Base-by-base conservation (phyloP, 139 green algal species). In the Chlamydomonas sphaeroides region DNA sequence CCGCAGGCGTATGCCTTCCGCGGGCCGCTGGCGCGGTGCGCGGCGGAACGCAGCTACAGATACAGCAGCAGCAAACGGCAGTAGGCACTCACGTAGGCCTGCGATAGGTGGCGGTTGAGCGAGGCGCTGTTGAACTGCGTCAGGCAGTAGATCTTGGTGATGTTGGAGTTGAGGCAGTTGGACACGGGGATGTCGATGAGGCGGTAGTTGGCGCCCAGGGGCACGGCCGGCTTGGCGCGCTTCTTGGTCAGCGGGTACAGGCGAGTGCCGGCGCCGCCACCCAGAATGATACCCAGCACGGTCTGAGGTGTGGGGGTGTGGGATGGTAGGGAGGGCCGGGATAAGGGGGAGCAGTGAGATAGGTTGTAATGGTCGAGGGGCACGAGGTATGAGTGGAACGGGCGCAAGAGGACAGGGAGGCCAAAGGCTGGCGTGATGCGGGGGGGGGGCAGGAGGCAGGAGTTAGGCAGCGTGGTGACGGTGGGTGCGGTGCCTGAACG, bases 111-210 rank as follows among this genome's bases (percentile, higher is more conserved):
- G 35, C 97, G 88, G 91, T 99, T 99, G 56, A 99, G 95, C 30
- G 96, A 99, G 21, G 97, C 97, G 26, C 94, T 98, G 93, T 99
- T 99, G 96, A 99, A 99, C 93, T 99, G 97, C 28, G 97, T 99
- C 25, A 99, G 91, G 89, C 95, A 98, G 94, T 99, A 99, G 79
- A 99, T 98, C 90, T 99, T 99, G 91, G 96, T 98, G 70, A 99
- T 93, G 83, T 96, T 96, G 88, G 87, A 96, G 95, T 99, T 99
- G 85, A 99, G 97, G 94, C 97, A 99, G 92, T 99, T 99, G 91
- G 88, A 96, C 53, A 99, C 97, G 23, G 97, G 97, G 83, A 99
- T 99, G 89, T 99, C 97, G 77, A 99, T 99, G 30, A 99, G 95
- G 73, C 97, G 90, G 92, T 99, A 99, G 94, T 99, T 99, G 65